phyloP scores from a whole-genome alignment of 805 yeast genomes.

The Ogataea minuta region DNA sequence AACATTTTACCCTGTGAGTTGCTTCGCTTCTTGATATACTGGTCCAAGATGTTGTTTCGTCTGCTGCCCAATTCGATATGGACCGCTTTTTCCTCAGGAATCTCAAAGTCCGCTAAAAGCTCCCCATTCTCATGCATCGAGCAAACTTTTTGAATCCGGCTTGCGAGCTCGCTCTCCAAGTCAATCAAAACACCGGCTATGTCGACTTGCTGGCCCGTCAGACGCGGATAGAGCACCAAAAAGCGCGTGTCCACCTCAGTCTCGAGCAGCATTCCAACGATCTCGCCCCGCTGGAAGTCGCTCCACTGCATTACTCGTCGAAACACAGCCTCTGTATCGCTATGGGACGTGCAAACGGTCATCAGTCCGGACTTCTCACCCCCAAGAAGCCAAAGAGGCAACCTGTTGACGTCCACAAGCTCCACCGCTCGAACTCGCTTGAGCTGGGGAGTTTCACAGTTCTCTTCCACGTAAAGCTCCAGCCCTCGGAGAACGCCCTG shows the following conservation, averaged over 20 bases:
- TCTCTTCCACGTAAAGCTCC: constrained; percentile 3
- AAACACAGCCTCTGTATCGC: constrained; percentile 16
- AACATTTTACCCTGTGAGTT: constrained; percentile 1
- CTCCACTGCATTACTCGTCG: constrained; percentile 8
- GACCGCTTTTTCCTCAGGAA: constrained; percentile 4
- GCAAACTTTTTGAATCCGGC: constrained; percentile 7
- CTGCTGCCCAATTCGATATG: constrained; percentile 16
- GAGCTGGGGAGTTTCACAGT: constrained; percentile 3
- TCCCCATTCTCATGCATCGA: background rate
- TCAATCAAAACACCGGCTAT: constrained; percentile 15
- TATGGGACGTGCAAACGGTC: constrained; percentile 12
- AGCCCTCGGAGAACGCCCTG: background rate
- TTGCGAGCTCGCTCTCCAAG: constrained; percentile 14
- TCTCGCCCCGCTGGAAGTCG: constrained; percentile 13
- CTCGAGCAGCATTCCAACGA: constrained; percentile 16
- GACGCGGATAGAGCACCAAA: constrained; percentile 18
- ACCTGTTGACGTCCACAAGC: constrained; percentile 12
- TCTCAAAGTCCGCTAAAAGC: background rate
- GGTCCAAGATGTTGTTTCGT: constrained; percentile 22
- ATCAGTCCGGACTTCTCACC: constrained; percentile 4
- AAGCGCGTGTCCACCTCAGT: constrained; percentile 9
- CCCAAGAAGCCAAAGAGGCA: constrained; percentile 20
- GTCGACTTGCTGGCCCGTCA: constrained; percentile 8
- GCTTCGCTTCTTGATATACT: constrained; percentile 20
- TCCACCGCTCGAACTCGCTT: constrained; percentile 12